A percentile compares a stretch with the other conserved stretches of the same genome.
Evolutionary conservation across 306 rosid species (phyloP).

Genomic region (Medicago arabica): DNA sequence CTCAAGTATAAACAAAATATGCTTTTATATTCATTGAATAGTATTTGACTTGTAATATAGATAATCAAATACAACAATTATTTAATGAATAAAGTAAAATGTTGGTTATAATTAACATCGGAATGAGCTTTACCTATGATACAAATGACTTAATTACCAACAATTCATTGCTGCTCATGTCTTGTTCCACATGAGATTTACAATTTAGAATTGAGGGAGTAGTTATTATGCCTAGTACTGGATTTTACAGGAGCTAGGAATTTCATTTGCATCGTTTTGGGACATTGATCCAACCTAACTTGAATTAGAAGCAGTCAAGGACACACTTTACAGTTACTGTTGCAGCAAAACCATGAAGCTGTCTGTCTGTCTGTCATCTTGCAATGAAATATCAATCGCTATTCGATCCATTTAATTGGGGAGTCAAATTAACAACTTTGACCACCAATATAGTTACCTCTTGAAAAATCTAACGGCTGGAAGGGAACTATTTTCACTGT

Average conservation of each 20-base stretch:
- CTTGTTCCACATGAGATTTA: no score
- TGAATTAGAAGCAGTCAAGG: not conserved
- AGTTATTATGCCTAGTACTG: not conserved
- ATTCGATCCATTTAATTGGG: constrained; percentile 9
- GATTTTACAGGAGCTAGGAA: no score
- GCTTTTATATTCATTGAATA: no score
- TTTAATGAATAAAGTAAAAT: no score
- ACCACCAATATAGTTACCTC: not conserved
- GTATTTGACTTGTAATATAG: no score
- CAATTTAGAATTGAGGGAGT: not conserved
- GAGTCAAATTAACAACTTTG: constrained; percentile 14
- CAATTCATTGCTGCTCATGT: no score
- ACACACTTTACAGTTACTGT: constrained; percentile 13
- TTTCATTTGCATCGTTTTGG: not conserved
- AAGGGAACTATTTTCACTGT: constrained; percentile 26
- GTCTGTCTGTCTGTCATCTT: not conserved
- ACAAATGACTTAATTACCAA: no score
- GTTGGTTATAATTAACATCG: no score
- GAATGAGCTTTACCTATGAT: no score
- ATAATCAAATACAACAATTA: no score
- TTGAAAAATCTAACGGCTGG: constrained; percentile 21
- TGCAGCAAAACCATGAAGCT: constrained; percentile 2
- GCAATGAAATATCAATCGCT: not conserved
- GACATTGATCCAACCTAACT: not conserved
- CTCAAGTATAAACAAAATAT: no score